Evolutionary conservation across 768 basidiomycete genomes (phyloP).

Genomic region (Boletus rufocinnamomeus): DNA sequence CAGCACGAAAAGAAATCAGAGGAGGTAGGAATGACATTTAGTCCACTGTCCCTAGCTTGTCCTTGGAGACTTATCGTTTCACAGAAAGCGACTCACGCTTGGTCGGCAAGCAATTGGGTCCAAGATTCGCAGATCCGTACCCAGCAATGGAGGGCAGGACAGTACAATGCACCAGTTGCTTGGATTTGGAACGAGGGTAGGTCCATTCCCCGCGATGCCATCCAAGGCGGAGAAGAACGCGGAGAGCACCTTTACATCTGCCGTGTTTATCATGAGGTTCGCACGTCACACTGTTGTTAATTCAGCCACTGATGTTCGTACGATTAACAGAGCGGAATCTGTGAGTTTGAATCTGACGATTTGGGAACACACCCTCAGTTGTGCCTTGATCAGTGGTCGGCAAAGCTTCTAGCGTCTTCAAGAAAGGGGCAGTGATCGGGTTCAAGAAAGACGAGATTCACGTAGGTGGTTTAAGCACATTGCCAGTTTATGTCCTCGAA

Average conservation of each 20-base stretch:
- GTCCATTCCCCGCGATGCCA: slow-evolving; percentile 57
- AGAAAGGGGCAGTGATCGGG: slow-evolving; percentile 66
- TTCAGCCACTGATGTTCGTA: slow-evolving; percentile 7
- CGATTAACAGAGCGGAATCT: slow-evolving; percentile 49
- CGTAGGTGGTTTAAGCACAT: slow-evolving; percentile 37
- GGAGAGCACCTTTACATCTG: slow-evolving; percentile 56
- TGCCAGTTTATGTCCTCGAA: not conserved
- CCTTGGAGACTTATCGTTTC: not conserved
- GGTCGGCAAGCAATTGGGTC: slow-evolving; percentile 57
- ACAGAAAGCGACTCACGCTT: slow-evolving; percentile 52
- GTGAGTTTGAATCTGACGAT: slow-evolving; percentile 37
- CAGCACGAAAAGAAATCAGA: slow-evolving; percentile 57
- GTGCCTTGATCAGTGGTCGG: slow-evolving; percentile 52
- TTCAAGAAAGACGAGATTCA: slow-evolving; percentile 59
- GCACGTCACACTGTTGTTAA: slow-evolving; percentile 11
- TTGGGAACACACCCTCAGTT: slow-evolving; percentile 1
- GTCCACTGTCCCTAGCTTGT: not conserved
- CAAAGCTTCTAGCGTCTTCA: slow-evolving; percentile 58
- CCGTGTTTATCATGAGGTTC: slow-evolving; percentile 59
- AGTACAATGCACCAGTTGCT: slow-evolving; percentile 49
- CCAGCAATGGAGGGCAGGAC: slow-evolving; percentile 45
- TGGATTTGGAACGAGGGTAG: slow-evolving; percentile 66
- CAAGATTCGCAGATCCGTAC: slow-evolving; percentile 58
- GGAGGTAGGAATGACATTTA: slow-evolving; percentile 43
- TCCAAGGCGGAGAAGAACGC: slow-evolving; percentile 57